These are phyloP conservation scores for Aspergillus neotritici DNA, from an alignment of 2,329 filamentous ascomycete genomes.

Conservation along the genomic window DNA sequence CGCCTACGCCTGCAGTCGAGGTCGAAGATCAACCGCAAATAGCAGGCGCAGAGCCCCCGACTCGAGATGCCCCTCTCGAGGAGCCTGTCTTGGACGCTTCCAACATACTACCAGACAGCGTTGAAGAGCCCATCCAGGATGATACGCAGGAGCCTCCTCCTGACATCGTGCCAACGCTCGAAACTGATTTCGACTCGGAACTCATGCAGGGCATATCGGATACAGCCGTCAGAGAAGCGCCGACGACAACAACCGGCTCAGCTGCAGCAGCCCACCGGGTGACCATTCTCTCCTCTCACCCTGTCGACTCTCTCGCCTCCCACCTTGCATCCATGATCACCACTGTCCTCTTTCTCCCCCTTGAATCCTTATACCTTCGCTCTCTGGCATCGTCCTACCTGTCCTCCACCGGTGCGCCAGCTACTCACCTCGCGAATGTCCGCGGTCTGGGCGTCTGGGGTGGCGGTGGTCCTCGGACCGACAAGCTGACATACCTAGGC, in stretches of 20 bases:
- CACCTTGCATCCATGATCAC: slow-evolving; percentile 36
- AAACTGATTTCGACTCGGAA: slow-evolving; percentile 12
- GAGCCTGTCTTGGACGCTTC: slow-evolving; percentile 9
- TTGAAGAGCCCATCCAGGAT: slow-evolving; percentile 26
- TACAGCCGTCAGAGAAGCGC: slow-evolving; percentile 13
- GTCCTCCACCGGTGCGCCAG: slow-evolving; percentile 21
- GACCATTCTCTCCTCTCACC: slow-evolving; percentile 39
- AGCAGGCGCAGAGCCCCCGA: slow-evolving; percentile 6
- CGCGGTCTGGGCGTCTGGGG: slow-evolving; percentile 29
- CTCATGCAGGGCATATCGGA: slow-evolving; percentile 15
- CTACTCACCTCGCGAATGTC: slow-evolving; percentile 24
- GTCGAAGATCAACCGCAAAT: slow-evolving; percentile 5
- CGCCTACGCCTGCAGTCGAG: slow-evolving; percentile 1
- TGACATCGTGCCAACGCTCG: slow-evolving; percentile 9
- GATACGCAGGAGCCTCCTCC: slow-evolving; percentile 13
- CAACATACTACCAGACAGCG: slow-evolving; percentile 27
- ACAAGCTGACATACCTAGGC: slow-evolving; percentile 31
- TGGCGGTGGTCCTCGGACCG: slow-evolving; percentile 27
- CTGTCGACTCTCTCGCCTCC: slow-evolving; percentile 39
- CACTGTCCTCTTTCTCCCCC: slow-evolving; percentile 34
- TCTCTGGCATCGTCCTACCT: slow-evolving; percentile 36
- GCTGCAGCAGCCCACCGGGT: slow-evolving; percentile 31
- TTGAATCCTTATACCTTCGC: slow-evolving; percentile 38
- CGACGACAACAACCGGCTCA: slow-evolving; percentile 5
- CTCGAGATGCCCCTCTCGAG: slow-evolving; percentile 9